phyloP scores from a whole-genome alignment of 2,329 filamentous ascomycete species.

The Colletotrichum trifolii region DNA sequence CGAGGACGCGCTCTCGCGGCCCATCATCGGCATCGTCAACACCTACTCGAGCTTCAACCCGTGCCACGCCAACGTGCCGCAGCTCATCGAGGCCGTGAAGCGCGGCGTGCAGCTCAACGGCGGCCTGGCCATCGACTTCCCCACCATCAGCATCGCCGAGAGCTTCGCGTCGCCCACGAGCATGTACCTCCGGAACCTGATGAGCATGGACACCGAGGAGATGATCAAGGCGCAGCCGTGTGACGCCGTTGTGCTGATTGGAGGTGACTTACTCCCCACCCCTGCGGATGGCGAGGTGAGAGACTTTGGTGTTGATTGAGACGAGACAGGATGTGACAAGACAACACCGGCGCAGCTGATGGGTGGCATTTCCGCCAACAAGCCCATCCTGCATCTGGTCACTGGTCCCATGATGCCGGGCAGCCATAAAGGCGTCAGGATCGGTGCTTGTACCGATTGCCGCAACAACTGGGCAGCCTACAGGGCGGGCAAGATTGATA shows the following conservation, averaged over 20 bases:
- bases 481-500: slow-evolving; percentile 72
- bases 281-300: slow-evolving; percentile 1
- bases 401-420: slow-evolving; percentile 83
- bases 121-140: slow-evolving; percentile 77
- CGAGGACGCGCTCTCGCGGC: slow-evolving; percentile 75
- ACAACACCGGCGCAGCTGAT: slow-evolving; percentile 80
- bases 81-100: slow-evolving; percentile 77
- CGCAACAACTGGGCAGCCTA: slow-evolving; percentile 79
- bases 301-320: not conserved
- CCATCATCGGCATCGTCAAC: slow-evolving; percentile 81
- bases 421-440: slow-evolving; percentile 69
- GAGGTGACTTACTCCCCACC: slow-evolving; percentile 56
- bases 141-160: slow-evolving; percentile 79
- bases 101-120: slow-evolving; percentile 75
- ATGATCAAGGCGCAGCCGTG: slow-evolving; percentile 79
- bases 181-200: slow-evolving; percentile 79
- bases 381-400: slow-evolving; percentile 74
- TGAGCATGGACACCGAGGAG: slow-evolving; percentile 85
- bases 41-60: slow-evolving; percentile 80
- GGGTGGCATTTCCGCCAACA: slow-evolving; percentile 80
- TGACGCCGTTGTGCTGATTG: slow-evolving; percentile 75
- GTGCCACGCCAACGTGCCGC: slow-evolving; percentile 78
- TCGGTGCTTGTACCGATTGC: slow-evolving; percentile 81
- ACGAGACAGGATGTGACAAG: slow-evolving; percentile 73
- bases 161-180: slow-evolving; percentile 76